Evolutionary conservation across 108 stramenopile species (phyloP), one percentile per base, ranked within the genome.

Genomic region (Chaetoceros muelleri): DNA sequence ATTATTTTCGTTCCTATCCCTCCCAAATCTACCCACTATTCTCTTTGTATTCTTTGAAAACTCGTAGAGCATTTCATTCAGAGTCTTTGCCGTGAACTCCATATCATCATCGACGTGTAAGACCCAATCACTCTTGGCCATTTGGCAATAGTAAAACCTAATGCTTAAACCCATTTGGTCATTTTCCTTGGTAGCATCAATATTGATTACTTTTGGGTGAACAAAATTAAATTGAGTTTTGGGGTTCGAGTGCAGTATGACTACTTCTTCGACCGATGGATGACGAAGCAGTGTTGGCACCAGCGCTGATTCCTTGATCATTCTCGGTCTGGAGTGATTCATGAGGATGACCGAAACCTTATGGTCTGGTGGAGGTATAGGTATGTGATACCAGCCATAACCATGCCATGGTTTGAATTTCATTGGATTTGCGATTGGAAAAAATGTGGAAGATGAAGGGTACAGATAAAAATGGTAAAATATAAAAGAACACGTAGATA

Each of bases 61-160:
- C 29, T 69, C 68, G 25, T 48, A 21, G 2, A 74, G 44, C 19
- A 74, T 20, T 26, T 69, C 61, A 47, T 65, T 57, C 23, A 74
- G 5, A 1, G 73, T 61, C 25, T 55, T 31, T 2, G 59, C 25
- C 1, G 64, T 30, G 19, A 74, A 57, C 29, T 74, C 73, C 64
- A 63, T 56, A 51, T 74, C 68, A 45, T 74, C 73, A 46, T 74
- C 68, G 23, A 74, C 53, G 31, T 66, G 64, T 10, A 74, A 52
- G 0, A 69, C 64, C 68, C 68, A 74, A 21, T 58, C 34, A 60
- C 66, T 53, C 10, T 60, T 31, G 19, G 68, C 73, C 22, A 54
- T 16, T 60, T 64, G 66, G 34, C 67, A 69, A 55, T 52, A 74
- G 27, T 61, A 62, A 53, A 74, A 74, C 1, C 68, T 62, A 7